phyloP scores from a whole-genome alignment of 140 eudicot genomes.

The Bidens hawaiensis region DNA sequence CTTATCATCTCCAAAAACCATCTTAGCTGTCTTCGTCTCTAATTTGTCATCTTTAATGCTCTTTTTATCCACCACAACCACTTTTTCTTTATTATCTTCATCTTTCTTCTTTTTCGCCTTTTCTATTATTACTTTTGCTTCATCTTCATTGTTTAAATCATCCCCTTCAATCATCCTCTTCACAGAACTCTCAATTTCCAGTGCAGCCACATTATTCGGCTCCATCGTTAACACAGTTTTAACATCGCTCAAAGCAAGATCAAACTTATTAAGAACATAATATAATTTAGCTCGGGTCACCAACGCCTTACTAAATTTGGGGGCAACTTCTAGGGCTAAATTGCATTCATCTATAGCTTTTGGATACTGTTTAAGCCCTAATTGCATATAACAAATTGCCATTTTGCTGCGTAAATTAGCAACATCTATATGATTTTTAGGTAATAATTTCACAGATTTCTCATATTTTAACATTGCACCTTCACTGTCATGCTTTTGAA shows the following conservation, averaged over 20 bases:
- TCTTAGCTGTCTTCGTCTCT: conserved; percentile 52
- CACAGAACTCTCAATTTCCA: no score
- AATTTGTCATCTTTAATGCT: conserved; percentile 52
- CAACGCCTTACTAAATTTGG: conserved; percentile 81
- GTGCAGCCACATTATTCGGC: no score
- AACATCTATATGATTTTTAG: conserved; percentile 71
- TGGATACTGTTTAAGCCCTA: conserved; percentile 78
- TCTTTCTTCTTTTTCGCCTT: conserved; percentile 32
- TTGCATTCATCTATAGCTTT: conserved; percentile 82
- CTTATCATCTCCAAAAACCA: conserved; percentile 60
- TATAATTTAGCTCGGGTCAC: conserved; percentile 75
- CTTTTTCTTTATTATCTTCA: conserved; percentile 43
- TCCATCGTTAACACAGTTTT: conserved; percentile 65
- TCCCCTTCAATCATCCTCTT: no score
- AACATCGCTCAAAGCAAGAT: conserved; percentile 75
- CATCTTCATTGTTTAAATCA: no score
- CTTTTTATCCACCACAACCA: conserved; percentile 49
- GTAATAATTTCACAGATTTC: conserved; percentile 73
- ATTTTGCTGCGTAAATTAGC: conserved; percentile 59
- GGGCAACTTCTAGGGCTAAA: conserved; percentile 89
- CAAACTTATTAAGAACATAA: conserved; percentile 59
- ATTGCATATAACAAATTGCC: conserved; percentile 88
- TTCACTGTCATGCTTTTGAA: conserved; percentile 69
- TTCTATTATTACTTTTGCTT: conserved; percentile 33
- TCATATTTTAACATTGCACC: conserved; percentile 88